phyloP scores from a whole-genome alignment of 306 rosid genomes.

The Cicer pinnatifidum region DNA sequence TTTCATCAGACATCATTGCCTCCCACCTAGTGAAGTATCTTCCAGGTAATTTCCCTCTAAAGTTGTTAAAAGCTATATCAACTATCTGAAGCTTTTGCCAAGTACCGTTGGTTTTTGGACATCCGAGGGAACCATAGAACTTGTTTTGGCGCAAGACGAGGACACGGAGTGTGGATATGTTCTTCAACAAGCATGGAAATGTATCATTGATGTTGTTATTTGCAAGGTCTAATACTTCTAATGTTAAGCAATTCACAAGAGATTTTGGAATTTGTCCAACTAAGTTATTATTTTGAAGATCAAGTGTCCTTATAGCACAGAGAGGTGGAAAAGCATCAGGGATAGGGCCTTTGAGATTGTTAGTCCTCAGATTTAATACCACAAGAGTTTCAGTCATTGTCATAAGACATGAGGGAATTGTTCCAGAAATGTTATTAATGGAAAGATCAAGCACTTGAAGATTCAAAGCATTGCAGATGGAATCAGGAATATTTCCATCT shows the following conservation, averaged over 20 bases:
- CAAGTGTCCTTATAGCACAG: conserved; percentile 44
- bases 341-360: conserved; percentile 25
- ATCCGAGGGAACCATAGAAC: conserved; percentile 43
- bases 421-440: conserved; percentile 42
- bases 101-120: neutral
- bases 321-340: neutral
- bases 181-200: conserved; percentile 46
- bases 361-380: conserved; percentile 38
- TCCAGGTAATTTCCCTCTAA: conserved; percentile 39
- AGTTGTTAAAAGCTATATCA: conserved; percentile 54
- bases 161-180: conserved; percentile 36
- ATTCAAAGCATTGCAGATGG: conserved; percentile 48
- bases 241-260: neutral
- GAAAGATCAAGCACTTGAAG: conserved; percentile 63
- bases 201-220: neutral
- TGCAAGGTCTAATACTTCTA: conserved; percentile 47
- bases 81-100: conserved; percentile 50
- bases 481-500: conserved; percentile 40
- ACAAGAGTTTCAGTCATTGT: neutral
- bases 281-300: conserved; percentile 36
- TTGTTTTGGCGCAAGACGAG: conserved; percentile 45
- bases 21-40: conserved; percentile 26
- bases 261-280: conserved; percentile 46
- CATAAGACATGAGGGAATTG: conserved; percentile 48
- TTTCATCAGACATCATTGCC: conserved; percentile 36